These are phyloP conservation scores for Penicillium robsamsonii DNA, from an alignment of 495 filamentous ascomycete genomes.

Conservation along the genomic window DNA sequence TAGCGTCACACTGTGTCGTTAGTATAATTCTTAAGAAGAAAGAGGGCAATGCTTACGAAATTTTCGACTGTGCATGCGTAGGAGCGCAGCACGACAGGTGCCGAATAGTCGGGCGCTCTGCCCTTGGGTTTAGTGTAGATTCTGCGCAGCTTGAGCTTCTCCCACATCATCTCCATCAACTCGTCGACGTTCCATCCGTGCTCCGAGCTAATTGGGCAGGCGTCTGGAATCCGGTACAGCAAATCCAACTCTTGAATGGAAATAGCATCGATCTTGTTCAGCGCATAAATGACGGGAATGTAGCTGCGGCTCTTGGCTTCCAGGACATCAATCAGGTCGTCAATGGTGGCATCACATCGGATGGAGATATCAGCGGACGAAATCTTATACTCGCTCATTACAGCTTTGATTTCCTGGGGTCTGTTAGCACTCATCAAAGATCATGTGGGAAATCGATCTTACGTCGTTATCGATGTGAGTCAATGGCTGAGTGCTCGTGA, in stretches of 20 bases:
- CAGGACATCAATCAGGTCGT: constrained; percentile 92
- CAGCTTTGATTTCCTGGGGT: constrained; percentile 84
- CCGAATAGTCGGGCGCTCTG: constrained; percentile 85
- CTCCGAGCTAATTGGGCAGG: constrained; percentile 93
- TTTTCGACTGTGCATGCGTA: constrained; percentile 88
- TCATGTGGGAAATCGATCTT: constrained; percentile 15
- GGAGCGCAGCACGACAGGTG: constrained; percentile 84
- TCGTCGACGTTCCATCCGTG: constrained; percentile 99
- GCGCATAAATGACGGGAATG: constrained; percentile 95
- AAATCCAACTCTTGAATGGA: constrained; percentile 96
- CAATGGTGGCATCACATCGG: constrained; percentile 88
- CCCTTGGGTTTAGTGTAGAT: constrained; percentile 99
- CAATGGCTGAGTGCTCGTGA: constrained; percentile 87
- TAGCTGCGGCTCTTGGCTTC: constrained; percentile 95
- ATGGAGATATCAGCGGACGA: constrained; percentile 97
- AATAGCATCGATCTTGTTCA: constrained; percentile 99
- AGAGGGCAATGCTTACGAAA: constrained; percentile 66
- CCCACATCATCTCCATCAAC: constrained; percentile 96
- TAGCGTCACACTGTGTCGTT: constrained; percentile 77
- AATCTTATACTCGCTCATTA: constrained; percentile 96
- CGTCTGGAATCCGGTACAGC: constrained; percentile 93
- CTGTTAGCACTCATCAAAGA: constrained; percentile 9
- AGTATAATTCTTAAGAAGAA: not conserved
- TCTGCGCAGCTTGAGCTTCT: constrained; percentile 84
- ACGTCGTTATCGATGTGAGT: constrained; percentile 89